phyloP scores from a whole-genome alignment of 345 rosid species.

The Ceriops zippeliana region DNA sequence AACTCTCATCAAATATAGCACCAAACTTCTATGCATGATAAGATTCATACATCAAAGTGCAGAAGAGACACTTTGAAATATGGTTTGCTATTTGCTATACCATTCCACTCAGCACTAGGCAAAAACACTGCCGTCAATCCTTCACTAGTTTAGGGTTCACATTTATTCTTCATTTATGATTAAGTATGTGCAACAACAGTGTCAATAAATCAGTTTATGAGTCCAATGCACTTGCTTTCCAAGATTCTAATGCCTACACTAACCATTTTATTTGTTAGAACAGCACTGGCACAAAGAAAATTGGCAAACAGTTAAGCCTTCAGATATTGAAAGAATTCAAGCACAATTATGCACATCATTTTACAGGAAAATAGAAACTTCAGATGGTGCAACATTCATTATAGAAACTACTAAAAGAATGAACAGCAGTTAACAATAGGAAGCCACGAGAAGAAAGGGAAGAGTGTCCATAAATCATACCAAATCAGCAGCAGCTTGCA shows the following conservation, averaged over 20 bases:
- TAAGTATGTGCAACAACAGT: not conserved
- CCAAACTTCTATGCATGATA: not conserved
- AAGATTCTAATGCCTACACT: not conserved
- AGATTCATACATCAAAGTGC: not conserved
- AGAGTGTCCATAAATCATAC: constrained; percentile 22
- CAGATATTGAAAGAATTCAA: not conserved
- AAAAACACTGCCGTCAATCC: not conserved
- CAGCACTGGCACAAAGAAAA: not conserved
- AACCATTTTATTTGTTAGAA: not conserved
- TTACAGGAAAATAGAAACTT: too few species aligned
- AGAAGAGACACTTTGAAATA: not conserved
- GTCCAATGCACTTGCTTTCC: not conserved
- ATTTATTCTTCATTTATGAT: not conserved
- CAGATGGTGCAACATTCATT: too few species aligned
- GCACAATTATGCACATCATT: too few species aligned
- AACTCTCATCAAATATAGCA: not conserved
- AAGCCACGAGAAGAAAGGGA: not conserved
- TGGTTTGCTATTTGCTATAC: not conserved
- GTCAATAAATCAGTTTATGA: not conserved
- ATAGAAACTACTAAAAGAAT: not conserved
- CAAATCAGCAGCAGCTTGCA: constrained; percentile 55
- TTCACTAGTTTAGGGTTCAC: not conserved
- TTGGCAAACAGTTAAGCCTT: not conserved
- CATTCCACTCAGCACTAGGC: not conserved
- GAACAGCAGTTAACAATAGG: not conserved